phyloP scores from a whole-genome alignment of 2,329 filamentous ascomycete genomes.

The Cadophora malorum region DNA sequence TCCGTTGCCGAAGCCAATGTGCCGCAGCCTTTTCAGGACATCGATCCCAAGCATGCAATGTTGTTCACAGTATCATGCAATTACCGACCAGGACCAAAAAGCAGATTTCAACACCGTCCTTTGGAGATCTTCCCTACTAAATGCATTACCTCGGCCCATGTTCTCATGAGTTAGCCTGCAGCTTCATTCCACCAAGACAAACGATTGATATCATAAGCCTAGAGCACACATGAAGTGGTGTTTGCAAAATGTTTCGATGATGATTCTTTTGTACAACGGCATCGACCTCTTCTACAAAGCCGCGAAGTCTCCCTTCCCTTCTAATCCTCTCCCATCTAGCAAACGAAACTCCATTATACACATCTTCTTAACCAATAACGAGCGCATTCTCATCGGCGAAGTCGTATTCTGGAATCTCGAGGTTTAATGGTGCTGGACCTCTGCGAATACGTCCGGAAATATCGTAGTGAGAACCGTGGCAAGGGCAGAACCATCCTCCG shows the following conservation, averaged over 20 bases:
- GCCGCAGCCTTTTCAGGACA: no score
- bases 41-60: no score
- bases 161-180: neutral
- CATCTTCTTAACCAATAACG: constrained; percentile 79
- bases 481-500: constrained; percentile 99
- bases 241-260: constrained; percentile 32
- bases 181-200: neutral
- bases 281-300: constrained; percentile 47
- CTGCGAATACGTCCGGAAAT: constrained; percentile 98
- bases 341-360: constrained; percentile 28
- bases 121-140: neutral
- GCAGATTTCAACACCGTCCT: no score
- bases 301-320: constrained; percentile 46
- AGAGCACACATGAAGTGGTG: neutral
- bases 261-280: constrained; percentile 46
- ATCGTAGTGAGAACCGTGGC: constrained; percentile 99
- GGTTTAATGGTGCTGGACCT: constrained; percentile 95
- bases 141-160: neutral
- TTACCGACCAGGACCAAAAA: no score
- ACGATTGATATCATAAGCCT: neutral
- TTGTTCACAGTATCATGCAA: no score
- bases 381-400: constrained; percentile 91
- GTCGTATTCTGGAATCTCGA: constrained; percentile 91
- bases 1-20: no score
- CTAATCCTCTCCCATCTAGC: constrained; percentile 18